Evolutionary conservation across 1,139 yeast species (phyloP), one percentile per base, ranked within the genome.

Genomic region (Arxiozyma telluris): DNA sequence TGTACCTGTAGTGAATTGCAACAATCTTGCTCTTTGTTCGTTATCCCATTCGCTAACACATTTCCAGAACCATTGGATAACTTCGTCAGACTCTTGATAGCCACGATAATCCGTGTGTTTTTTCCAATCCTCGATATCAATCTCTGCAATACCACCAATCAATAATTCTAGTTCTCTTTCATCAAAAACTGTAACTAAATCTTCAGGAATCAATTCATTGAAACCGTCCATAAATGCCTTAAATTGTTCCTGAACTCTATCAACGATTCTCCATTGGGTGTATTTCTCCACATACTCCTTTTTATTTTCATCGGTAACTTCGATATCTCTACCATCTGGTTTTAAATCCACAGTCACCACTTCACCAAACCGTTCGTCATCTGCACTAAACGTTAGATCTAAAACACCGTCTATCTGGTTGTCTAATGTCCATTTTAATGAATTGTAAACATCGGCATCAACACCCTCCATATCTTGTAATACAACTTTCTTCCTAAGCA

Each of bases 401-500:
- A 93, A 76, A 27, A 91, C 76, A 56, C 81, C 90, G 34, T 95
- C 87, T 63, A 93, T 91, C 71, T 90, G 96, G 69, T 93, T 91
- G 65, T 93, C 97, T 59, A 90, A 76, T 69, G 90, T 88, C 98
- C 98, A 93, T 67, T 89, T 89, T 73, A 93, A 77, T 39, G 96
- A 91, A 68, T 95, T 82, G 74, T 88, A 90, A 73, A 90, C 90
- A 67, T 94, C 98, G 18, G 96, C 93, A 72, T 93, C 99, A 57
- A 93, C 97, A 71, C 98, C 96, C 72, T 94, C 98, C 96, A 93
- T 87, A 74, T 93, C 99, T 71, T 89, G 96, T 62, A 93, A 76
- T 3, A 89, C 93, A 60, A 93, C 96, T 76, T 90, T 90, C 74
- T 93, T 93, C 69, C 85, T 88, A 63, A 93, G 78, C 87, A 93